phyloP scores from a whole-genome alignment of 352 stramenopile genomes.

The Hyaloperonospora brassicae region DNA sequence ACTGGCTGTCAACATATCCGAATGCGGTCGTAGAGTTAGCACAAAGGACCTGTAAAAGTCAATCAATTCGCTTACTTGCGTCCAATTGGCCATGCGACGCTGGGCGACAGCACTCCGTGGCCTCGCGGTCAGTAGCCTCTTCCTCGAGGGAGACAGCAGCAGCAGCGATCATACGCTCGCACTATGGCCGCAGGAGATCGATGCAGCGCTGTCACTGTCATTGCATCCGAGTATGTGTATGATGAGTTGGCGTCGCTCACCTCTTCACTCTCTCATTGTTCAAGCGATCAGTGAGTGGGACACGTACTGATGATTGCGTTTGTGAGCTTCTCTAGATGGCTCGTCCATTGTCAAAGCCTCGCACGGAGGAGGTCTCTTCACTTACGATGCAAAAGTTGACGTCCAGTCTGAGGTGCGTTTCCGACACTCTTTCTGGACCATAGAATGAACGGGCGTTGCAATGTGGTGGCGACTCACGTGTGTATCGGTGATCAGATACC shows the following conservation, averaged over 20 bases:
- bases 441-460: not conserved
- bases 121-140: slow-evolving; percentile 6
- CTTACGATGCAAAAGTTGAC: slow-evolving; percentile 16
- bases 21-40: too few relatives aligned
- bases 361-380: slow-evolving; percentile 21
- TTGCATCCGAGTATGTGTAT: slow-evolving; percentile 15
- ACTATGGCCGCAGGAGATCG: slow-evolving; percentile 27
- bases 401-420: slow-evolving; percentile 12
- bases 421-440: not conserved
- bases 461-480: too few relatives aligned
- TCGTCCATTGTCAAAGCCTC: too few relatives aligned
- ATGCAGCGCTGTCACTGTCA: slow-evolving; percentile 19
- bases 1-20: too few relatives aligned
- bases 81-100: too few relatives aligned
- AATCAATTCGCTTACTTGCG: too few relatives aligned
- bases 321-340: slow-evolving; percentile 20
- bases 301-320: not conserved
- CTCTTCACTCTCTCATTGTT: not conserved
- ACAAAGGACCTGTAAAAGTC: too few relatives aligned
- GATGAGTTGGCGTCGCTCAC: not conserved
- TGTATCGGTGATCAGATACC: slow-evolving; percentile 9
- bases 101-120: slow-evolving; percentile 8
- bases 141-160: slow-evolving; percentile 5
- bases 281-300: too few relatives aligned
- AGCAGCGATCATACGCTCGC: slow-evolving; percentile 14